Conservation (phyloP, 2,329 filamentous ascomycete species). For the Aspergillus intermedius region DNA sequence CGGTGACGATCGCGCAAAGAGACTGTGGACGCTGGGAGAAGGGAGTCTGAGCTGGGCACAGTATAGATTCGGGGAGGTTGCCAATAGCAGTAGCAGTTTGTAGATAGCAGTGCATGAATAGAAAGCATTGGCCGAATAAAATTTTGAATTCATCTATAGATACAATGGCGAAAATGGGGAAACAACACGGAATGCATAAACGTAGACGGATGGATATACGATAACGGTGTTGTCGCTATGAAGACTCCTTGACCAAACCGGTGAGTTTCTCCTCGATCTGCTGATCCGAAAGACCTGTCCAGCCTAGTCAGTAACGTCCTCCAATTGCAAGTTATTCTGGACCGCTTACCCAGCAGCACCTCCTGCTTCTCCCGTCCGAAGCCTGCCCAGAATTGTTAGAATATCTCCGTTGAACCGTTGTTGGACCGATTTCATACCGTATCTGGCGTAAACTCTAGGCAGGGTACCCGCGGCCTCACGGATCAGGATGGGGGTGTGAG, state of each 20-base stretch:
- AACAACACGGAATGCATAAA: conserved; percentile 18
- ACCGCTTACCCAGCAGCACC: conserved; percentile 50
- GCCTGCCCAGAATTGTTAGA: conserved; percentile 38
- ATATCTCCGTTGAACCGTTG: conserved; percentile 8
- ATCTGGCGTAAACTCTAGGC: conserved; percentile 86
- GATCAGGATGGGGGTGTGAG: conserved; percentile 84
- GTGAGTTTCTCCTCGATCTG: conserved; percentile 64
- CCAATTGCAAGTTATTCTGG: too few relatives aligned
- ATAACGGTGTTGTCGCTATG: conserved; percentile 20
- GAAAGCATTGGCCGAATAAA: conserved; percentile 3
- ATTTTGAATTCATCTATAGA: conserved; percentile 33
- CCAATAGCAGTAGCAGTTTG: conserved; percentile 16
- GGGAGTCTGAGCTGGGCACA: conserved; percentile 51
- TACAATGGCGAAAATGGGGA: conserved; percentile 26
- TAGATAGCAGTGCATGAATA: conserved; percentile 7
- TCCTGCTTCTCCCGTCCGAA: conserved; percentile 63
- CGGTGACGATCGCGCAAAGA: conserved; percentile 41
- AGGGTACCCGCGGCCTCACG: conserved; percentile 80
- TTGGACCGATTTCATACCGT: conserved; percentile 56
- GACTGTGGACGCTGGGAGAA: conserved; percentile 45
- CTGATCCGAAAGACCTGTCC: conserved; percentile 59
- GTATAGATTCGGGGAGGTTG: conserved; percentile 44
- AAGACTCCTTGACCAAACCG: conserved; percentile 51
- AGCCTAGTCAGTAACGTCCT: not conserved
- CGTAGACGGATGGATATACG: conserved; percentile 14